Conservation (phyloP, 2,329 filamentous ascomycete species). For the Graphiopsis chlorocephala region DNA sequence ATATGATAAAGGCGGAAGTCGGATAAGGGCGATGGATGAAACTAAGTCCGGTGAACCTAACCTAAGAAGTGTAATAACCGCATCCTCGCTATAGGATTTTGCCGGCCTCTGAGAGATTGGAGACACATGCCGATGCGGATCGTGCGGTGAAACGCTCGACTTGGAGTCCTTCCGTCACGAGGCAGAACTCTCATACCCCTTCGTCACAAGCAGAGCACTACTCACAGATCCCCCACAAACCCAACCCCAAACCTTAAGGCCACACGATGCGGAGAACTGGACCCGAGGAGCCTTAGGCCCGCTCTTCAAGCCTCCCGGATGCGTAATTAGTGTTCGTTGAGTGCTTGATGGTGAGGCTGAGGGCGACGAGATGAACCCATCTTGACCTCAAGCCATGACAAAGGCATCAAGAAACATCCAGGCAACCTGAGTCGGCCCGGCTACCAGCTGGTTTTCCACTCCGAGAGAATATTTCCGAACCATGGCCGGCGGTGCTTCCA, state of each 20-base stretch:
- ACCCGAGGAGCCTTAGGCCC: background rate
- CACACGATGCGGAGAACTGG: constrained; percentile 1
- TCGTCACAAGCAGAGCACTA: background rate
- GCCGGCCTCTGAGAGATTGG: background rate
- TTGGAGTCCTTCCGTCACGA: background rate
- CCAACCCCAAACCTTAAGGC: constrained; percentile 1
- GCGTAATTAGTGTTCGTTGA: background rate
- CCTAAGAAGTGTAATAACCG: background rate
- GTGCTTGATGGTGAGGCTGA: background rate
- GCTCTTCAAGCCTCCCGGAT: background rate
- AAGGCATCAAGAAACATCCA: background rate
- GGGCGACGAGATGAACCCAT: background rate
- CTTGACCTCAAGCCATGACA: background rate
- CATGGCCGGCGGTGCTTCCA: constrained; percentile 20
- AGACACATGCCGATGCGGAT: background rate
- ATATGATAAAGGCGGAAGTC: background rate
- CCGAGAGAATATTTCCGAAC: background rate
- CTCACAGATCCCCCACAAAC: background rate
- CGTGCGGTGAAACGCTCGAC: background rate
- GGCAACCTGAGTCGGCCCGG: background rate
- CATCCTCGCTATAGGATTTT: background rate
- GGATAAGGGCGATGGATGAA: background rate
- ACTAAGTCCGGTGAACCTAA: background rate
- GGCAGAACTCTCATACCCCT: background rate
- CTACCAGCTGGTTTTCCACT: background rate